Base-by-base conservation (phyloP, 2,329 filamentous ascomycete genomes). In the Colletotrichum sp. region DNA sequence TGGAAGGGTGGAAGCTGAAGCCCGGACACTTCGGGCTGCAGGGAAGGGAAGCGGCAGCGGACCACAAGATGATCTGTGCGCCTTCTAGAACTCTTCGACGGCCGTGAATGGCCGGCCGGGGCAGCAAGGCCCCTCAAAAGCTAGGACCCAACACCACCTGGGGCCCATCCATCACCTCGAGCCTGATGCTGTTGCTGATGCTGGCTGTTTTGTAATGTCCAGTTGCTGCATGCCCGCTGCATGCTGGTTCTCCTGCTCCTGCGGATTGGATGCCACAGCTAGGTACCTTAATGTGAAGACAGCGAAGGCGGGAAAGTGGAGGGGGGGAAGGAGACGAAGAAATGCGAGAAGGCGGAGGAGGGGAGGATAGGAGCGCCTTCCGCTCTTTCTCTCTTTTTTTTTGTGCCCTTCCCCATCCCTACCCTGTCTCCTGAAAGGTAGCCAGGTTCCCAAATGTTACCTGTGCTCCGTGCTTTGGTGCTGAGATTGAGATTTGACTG, bases 21-120 rank as follows among this genome's bases (percentile, higher is more conserved):
- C 77, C 77, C 71, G 73, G 77, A 76, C 76, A 72, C 71, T 74
- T 71, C 65, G 65, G 75, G 72, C 73, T 72, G 74, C 71, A 72
- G 75, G 77, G 78, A 69, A 65, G 55, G 60, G 44, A 44, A 28
- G 66, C 39, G 44, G 72, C 60, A 75, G 57, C 44, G 26, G 72
- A 39, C 60, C 60, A 73, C 52, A 21, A 16, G 0, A 4, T 66
- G 76, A 67, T 70, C 74, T 70, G 78, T 79, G 78, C 77, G 59
- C 60, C 77, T 79, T 79, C 78, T 79, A 79, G 78, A 79, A 79
- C 65, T 55, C 70, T 79, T 79, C 78, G 72, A 78, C 71, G 62
- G 55, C 76, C 72, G 60, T 78, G 75, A 78, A 60, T 78, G 77
- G 77, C 39, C 55, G 76, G 59, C 63, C 39, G 60, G 68, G 72